Evolutionary conservation across 495 filamentous ascomycete species (phyloP), one percentile per base, ranked within the genome.

Genomic region (Penicillium dipodomyicola): DNA sequence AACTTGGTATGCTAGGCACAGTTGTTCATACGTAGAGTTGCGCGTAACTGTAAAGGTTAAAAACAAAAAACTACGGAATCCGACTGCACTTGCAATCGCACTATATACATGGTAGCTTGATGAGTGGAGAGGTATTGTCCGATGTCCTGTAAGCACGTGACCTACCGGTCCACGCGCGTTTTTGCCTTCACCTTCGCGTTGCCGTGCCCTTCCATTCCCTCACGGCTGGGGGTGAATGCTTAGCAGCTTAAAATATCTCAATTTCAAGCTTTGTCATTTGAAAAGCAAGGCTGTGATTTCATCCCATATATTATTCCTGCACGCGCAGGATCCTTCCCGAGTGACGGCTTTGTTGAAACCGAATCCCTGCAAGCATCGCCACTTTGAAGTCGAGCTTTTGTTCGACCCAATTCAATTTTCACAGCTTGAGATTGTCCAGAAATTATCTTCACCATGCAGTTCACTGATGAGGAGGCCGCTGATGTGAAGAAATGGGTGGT

Each of bases 401-500:
- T 20, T 49, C 25, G 15, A 41, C 4, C 2, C 33, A 58, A 43
- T 20, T 48, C 25, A 5, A 25, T 47, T 0, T 8, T 37, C 12
- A 19, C 20, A 19, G 42, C 39, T 47, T 4, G 32, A 12, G 25
- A 10, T 48, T 15, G 4, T 32, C 42, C 14, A 17, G 22, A 44
- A 58, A 29, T 1, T 6, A 27, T 17, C 12, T 30, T 32, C 43
- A 52, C 10, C 17, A 96, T 96, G 92, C 75, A 90, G 59, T 87
- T 96, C 62, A 77, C 85, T 23, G 91, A 96, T 49, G 85, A 81
- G 43, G 85, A 96, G 68, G 81, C 85, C 50, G 74, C 77, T 14
- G 77, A 85, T 30, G 79, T 98, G 51, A 95, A 96, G 79, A 80
- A 76, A 52, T 98, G 92, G 92, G 88, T 97, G 57, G 87, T 96